Conservation (phyloP, 305 asterid species). For the Salvia sclarea region DNA sequence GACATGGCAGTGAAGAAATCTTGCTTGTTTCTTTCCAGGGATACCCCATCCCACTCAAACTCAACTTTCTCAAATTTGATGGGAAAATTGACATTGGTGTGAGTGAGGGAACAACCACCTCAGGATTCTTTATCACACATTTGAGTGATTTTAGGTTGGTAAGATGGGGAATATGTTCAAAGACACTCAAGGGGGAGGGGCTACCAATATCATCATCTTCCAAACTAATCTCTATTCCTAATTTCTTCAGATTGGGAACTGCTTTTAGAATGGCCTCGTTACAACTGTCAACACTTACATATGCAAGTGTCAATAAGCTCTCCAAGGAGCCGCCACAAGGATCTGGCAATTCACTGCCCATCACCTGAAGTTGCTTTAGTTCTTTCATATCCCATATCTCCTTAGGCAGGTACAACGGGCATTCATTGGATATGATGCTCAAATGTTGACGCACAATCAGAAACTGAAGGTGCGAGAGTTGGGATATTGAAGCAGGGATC, state of each 20-base stretch:
- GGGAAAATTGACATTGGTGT: not conserved
- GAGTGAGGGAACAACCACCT: not conserved
- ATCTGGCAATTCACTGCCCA: not conserved
- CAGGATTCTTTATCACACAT: constrained; percentile 18
- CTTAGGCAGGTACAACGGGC: not conserved
- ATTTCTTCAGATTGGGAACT: not conserved
- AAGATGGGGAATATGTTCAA: not conserved
- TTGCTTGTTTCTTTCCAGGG: not conserved
- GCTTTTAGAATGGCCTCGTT: not conserved
- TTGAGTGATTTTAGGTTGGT: not conserved
- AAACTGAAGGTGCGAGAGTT: constrained; percentile 12
- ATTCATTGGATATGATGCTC: not conserved
- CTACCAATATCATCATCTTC: not conserved
- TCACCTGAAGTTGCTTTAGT: constrained; percentile 11
- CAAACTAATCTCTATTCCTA: constrained; percentile 5
- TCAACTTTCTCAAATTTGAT: constrained; percentile 6
- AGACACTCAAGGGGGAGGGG: not conserved
- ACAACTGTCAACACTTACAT: constrained; percentile 5
- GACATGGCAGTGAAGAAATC: not conserved
- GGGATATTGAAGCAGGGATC: constrained; percentile 13
- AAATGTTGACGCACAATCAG: not conserved
- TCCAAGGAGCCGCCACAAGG: not conserved
- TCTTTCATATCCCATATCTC: constrained; percentile 22
- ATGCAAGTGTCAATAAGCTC: not conserved
- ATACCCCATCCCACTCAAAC: constrained; percentile 9